Percentiles rank a stretch among this genome's conserved stretches.
Conservation (phyloP, 176 grass and related monocot genomes). For the Eleusine indica region DNA sequence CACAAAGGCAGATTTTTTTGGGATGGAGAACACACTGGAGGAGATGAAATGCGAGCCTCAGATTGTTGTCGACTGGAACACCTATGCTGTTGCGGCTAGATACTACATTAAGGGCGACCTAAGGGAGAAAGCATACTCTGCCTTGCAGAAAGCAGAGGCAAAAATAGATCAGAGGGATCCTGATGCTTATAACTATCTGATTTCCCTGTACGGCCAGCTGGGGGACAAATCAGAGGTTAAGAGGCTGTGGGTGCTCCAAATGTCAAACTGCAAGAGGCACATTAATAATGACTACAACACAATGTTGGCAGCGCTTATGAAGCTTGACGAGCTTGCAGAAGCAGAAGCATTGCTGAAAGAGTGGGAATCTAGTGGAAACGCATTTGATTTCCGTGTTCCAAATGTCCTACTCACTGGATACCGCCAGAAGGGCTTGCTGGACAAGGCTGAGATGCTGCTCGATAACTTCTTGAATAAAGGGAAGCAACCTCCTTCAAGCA, state of each 20-base stretch:
- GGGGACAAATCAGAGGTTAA: conserved; percentile 59
- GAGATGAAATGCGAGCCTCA: conserved; percentile 89
- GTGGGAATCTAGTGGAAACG: conserved; percentile 66
- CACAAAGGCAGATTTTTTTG: conserved; percentile 60
- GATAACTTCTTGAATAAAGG: conserved; percentile 60
- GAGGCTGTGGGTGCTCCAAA: conserved; percentile 78
- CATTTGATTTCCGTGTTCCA: conserved; percentile 63
- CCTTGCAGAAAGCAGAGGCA: conserved; percentile 75
- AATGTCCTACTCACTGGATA: conserved; percentile 71
- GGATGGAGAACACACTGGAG: conserved; percentile 75
- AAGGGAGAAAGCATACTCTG: conserved; percentile 55
- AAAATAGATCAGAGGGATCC: conserved; percentile 53
- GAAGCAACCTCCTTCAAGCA: conserved; percentile 58
- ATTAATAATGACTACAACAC: conserved; percentile 69
- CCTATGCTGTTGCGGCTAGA: conserved; percentile 68
- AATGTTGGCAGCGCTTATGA: conserved; percentile 67
- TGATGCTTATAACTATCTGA: conserved; percentile 60
- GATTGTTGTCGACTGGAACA: conserved; percentile 90
- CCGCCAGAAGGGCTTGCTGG: conserved; percentile 57
- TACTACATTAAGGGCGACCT: conserved; percentile 67
- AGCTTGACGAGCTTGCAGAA: conserved; percentile 63
- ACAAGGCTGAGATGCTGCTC: conserved; percentile 66
- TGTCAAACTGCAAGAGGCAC: conserved; percentile 65
- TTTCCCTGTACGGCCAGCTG: conserved; percentile 67
- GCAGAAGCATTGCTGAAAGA: conserved; percentile 82